Base-by-base conservation (phyloP, 2,329 filamentous ascomycete genomes). In the Botrytis deweyae region DNA sequence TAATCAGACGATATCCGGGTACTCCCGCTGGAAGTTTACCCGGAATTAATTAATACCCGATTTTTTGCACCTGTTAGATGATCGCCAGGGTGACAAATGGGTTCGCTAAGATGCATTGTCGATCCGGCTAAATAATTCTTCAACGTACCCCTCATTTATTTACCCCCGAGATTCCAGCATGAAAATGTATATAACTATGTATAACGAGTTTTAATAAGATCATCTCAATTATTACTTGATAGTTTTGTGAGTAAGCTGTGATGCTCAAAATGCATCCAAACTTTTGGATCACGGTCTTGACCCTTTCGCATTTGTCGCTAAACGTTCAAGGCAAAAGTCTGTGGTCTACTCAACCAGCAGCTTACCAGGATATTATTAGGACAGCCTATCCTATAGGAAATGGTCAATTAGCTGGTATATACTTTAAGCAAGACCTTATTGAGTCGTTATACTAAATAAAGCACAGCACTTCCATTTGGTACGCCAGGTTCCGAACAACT, bases 321-420 rank as follows among this genome's bases (percentile, higher is more conserved):
- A 58, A 29, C 20, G 66, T 58, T 12, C 25, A 68, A 22, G 66
- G 25, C 18, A 68, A 68, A 33, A 68, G 16, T 64, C 4, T 72
- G 40, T 78, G 77, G 76, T 74, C 77, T 9, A 76, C 73, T 71
- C 70, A 58, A 6, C 75, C 76, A 20, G 76, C 77, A 20, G 10
- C 38, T 40, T 75, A 59, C 33, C 58, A 49, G 3, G 72, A 81
- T 49, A 66, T 82, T 12, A 78, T 84, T n/a, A 82, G 80, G 75
- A 78, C 82, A 4, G 81, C 80, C 1, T 87, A 86, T 76, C 84
- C 84, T 0, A 76, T 87, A n/a, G 86, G 86, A 20, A 87, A 87
- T 80, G 86, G 85, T 1, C 83, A 82, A 64, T 79, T 87, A 29
- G 85, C 83, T 75, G 83, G 84, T 84, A 74, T 4, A 65, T 38